Evolutionary conservation across 1,139 yeast species (phyloP).

Genomic region (Spathaspora sp.): DNA sequence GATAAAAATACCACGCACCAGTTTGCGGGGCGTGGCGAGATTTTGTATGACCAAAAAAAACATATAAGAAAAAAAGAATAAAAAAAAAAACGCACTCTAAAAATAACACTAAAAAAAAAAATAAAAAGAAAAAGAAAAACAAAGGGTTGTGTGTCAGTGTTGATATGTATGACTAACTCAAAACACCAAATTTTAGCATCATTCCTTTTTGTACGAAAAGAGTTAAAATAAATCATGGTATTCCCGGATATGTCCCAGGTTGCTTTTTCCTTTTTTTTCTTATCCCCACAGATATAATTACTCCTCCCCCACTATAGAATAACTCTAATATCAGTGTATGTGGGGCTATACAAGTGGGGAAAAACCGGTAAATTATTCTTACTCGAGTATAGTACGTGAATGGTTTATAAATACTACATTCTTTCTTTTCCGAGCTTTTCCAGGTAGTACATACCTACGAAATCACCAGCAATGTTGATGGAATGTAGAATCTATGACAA

Average conservation of each 20-base stretch:
- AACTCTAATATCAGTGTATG: too few relatives aligned
- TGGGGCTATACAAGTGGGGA: too few relatives aligned
- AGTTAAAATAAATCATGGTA: neutral
- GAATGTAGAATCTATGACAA: neutral
- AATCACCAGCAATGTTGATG: neutral
- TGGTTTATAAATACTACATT: too few relatives aligned
- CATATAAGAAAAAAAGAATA: neutral
- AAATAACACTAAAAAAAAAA: too few relatives aligned
- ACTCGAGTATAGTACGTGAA: too few relatives aligned
- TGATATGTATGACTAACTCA: neutral
- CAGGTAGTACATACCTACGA: too few relatives aligned
- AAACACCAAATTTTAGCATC: neutral
- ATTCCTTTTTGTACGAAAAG: neutral
- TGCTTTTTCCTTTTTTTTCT: neutral
- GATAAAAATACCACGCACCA: neutral
- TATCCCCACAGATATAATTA: neutral
- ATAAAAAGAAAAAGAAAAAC: neutral
- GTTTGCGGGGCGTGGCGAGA: conserved; percentile 2
- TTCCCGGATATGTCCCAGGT: neutral
- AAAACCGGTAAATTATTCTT: too few relatives aligned
- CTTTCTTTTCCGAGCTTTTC: too few relatives aligned
- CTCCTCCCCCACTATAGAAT: too few relatives aligned
- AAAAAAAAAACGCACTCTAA: too few relatives aligned
- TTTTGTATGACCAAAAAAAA: neutral
- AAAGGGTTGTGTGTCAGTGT: neutral